Evolutionary conservation across 2,329 filamentous ascomycete species (phyloP).

Genomic region (Tolypocladium endophyticum): DNA sequence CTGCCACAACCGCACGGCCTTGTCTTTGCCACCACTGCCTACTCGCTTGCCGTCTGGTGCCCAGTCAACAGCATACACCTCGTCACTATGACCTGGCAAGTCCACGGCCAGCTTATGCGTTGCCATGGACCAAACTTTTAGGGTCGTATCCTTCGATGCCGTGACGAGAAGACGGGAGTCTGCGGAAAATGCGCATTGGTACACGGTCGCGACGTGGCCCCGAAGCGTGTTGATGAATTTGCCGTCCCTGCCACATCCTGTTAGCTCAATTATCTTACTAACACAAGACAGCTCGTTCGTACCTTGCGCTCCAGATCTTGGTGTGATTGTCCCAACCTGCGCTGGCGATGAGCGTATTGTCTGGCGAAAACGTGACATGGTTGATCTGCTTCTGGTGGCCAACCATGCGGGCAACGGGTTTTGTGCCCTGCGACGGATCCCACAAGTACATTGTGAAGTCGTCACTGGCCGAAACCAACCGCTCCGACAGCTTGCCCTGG

Average conservation of each 20-base stretch:
- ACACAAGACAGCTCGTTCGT: constrained; percentile 16
- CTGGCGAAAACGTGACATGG: constrained; percentile 87
- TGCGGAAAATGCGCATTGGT: constrained; percentile 85
- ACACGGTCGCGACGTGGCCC: constrained; percentile 83
- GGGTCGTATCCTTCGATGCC: constrained; percentile 80
- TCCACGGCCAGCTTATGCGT: constrained; percentile 72
- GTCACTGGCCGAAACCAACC: constrained; percentile 81
- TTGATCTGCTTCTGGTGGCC: constrained; percentile 97
- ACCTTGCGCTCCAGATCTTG: constrained; percentile 78
- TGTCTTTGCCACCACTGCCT: constrained; percentile 88
- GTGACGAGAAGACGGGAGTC: constrained; percentile 86
- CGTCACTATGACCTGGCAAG: constrained; percentile 81
- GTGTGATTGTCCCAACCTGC: constrained; percentile 91
- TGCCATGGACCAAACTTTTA: constrained; percentile 90
- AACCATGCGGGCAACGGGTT: constrained; percentile 78
- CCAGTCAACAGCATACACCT: constrained; percentile 94
- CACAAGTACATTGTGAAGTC: constrained; percentile 96
- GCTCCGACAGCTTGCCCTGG: constrained; percentile 67
- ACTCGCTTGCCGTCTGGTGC: constrained; percentile 82
- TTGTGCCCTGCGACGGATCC: constrained; percentile 68
- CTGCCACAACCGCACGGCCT: constrained; percentile 58
- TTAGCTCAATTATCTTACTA: constrained; percentile 14
- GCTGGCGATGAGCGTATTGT: constrained; percentile 78
- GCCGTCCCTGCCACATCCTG: constrained; percentile 36
- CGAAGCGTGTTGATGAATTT: constrained; percentile 80